Evolutionary conservation across 2,329 filamentous ascomycete genomes (phyloP).

Genomic region (Aphanocladium album): DNA sequence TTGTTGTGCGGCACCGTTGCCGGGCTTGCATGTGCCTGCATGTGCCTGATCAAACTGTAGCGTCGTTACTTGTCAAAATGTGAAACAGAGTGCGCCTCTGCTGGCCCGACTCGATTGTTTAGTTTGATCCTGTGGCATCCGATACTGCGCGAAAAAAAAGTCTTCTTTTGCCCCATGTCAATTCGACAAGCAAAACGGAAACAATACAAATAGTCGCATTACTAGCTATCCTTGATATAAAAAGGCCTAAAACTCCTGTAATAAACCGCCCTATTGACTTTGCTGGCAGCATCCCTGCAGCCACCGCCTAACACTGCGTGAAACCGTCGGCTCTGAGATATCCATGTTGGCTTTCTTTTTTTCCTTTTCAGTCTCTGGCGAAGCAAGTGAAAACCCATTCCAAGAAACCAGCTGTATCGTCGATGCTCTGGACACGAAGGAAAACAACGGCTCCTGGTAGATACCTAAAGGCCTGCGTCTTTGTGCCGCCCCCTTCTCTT

Average conservation of each 20-base stretch:
- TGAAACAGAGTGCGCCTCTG: neutral
- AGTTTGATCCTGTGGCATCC: neutral
- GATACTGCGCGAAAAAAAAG: too few species aligned
- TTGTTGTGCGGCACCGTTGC: neutral
- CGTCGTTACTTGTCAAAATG: neutral
- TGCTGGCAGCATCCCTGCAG: neutral
- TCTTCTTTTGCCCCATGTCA: too few species aligned
- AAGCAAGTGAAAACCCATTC: conserved; percentile 5
- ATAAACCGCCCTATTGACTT: neutral
- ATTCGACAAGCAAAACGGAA: neutral
- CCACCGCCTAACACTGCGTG: neutral
- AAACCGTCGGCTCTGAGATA: neutral
- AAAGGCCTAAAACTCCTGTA: conserved; percentile 6
- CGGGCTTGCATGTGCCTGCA: neutral
- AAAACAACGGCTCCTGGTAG: too few species aligned
- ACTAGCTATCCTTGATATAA: conserved; percentile 10
- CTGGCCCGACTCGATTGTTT: neutral
- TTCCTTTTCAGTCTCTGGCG: neutral
- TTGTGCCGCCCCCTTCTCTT: neutral
- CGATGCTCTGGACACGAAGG: neutral
- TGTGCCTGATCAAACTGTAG: neutral
- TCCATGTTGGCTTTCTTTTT: neutral
- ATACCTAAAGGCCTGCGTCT: neutral
- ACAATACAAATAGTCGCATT: neutral
- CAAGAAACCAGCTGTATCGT: neutral